Percentiles rank a stretch among this genome's conserved stretches.
These are phyloP conservation scores for Calonectria hongkongensis DNA, from an alignment of 2,329 filamentous ascomycete genomes.

Conservation along the genomic window DNA sequence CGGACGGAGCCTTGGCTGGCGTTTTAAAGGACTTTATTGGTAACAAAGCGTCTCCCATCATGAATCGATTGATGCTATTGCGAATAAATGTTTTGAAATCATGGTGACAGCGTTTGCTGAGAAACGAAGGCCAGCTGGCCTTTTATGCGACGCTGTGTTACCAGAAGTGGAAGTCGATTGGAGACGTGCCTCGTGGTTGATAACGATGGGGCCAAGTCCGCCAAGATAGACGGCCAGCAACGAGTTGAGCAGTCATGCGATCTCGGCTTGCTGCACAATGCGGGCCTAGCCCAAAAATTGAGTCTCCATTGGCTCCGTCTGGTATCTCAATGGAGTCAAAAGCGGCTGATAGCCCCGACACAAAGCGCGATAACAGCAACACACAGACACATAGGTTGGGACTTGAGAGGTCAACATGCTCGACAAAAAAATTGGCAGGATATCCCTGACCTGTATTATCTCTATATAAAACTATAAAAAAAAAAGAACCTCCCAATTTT, in stretches of 20 bases:
- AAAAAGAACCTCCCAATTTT: background rate
- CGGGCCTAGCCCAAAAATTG: background rate
- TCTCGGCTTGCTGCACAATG: background rate
- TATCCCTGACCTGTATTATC: background rate
- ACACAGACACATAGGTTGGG: background rate
- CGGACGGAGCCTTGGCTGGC: background rate
- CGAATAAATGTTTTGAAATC: background rate
- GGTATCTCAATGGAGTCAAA: constrained; percentile 7
- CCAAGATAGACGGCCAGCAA: background rate
- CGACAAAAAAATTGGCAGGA: constrained; percentile 10
- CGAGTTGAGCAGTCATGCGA: background rate
- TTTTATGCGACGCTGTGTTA: constrained; percentile 13
- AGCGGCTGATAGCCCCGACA: constrained; percentile 4
- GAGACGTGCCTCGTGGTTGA: constrained; percentile 17
- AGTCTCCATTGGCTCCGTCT: background rate
- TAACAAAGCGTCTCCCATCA: background rate
- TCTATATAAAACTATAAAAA: background rate
- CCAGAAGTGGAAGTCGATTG: constrained; percentile 27
- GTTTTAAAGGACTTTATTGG: background rate
- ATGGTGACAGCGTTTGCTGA: background rate
- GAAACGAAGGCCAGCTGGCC: background rate
- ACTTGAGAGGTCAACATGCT: background rate
- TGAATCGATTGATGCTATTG: background rate
- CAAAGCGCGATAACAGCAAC: constrained; percentile 28
- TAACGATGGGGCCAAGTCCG: constrained; percentile 7